phyloP scores from a whole-genome alignment of 768 basidiomycete species.

The Russula abietina region DNA sequence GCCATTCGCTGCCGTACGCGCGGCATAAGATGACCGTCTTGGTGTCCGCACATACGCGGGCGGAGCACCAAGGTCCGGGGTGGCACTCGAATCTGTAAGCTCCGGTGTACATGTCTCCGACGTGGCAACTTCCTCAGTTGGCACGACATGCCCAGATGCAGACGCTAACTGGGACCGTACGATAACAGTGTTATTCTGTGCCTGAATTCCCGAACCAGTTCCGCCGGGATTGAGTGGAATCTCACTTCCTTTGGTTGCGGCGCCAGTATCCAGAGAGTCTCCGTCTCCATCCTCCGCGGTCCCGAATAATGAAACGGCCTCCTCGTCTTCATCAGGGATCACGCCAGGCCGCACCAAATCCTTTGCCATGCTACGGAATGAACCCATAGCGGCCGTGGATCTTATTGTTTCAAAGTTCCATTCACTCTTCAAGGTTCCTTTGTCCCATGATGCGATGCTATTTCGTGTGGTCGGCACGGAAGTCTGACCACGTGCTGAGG shows the following conservation, averaged over 20 bases:
- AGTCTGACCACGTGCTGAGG: slow-evolving; percentile 47
- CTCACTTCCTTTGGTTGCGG: slow-evolving; percentile 56
- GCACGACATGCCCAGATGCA: slow-evolving; percentile 30
- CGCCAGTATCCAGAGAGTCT: slow-evolving; percentile 54
- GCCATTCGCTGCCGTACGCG: slow-evolving; percentile 64
- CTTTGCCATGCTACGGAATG: slow-evolving; percentile 64
- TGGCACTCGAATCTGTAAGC: slow-evolving; percentile 25
- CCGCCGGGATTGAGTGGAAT: slow-evolving; percentile 30
- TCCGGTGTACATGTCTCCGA: slow-evolving; percentile 36
- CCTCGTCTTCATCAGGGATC: slow-evolving; percentile 51
- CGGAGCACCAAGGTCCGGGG: slow-evolving; percentile 49
- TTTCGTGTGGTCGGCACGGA: slow-evolving; percentile 55
- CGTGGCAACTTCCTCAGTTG: slow-evolving; percentile 42
- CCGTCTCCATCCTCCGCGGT: slow-evolving; percentile 41
- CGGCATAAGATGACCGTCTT: slow-evolving; percentile 74
- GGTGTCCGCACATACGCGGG: slow-evolving; percentile 65
- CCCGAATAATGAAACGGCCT: slow-evolving; percentile 36
- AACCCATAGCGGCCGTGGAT: slow-evolving; percentile 67
- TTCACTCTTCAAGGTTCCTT: slow-evolving; percentile 75
- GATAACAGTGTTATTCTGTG: slow-evolving; percentile 65
- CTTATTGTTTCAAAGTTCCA: slow-evolving; percentile 94
- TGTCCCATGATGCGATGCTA: slow-evolving; percentile 56
- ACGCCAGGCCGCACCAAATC: slow-evolving; percentile 53
- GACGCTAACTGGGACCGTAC: slow-evolving; percentile 43
- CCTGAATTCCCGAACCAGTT: slow-evolving; percentile 48